Conservation (phyloP, 345 rosid genomes). For the Melaleuca alternifolia region DNA sequence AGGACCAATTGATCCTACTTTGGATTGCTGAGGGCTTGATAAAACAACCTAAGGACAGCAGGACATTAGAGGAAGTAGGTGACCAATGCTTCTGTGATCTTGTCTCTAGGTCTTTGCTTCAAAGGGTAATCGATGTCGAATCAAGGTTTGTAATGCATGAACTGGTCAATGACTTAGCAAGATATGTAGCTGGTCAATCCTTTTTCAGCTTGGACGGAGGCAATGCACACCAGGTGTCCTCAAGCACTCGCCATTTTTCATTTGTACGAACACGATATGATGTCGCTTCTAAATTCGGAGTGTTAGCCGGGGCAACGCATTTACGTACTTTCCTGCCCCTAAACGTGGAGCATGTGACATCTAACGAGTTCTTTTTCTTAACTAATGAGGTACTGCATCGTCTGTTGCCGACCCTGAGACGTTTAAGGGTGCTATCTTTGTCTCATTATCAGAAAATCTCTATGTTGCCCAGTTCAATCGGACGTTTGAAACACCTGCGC, state of each 20-base stretch:
- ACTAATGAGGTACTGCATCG: neutral
- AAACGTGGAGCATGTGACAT: neutral
- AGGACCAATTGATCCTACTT: conserved; percentile 1
- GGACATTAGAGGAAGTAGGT: conserved; percentile 6
- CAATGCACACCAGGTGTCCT: neutral
- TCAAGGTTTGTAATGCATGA: conserved; percentile 16
- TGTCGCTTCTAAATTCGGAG: neutral
- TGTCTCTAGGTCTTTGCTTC: conserved; percentile 15
- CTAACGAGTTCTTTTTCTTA: neutral
- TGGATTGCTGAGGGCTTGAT: conserved; percentile 13
- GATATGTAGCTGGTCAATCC: neutral
- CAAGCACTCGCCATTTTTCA: conserved; percentile 2
- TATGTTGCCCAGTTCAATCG: neutral
- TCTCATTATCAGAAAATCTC: neutral
- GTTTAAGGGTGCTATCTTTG: conserved; percentile 8
- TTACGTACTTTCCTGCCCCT: conserved; percentile 5
- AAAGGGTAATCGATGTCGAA: neutral
- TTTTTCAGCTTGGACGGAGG: neutral
- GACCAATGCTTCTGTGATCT: conserved; percentile 7
- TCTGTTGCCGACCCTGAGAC: neutral
- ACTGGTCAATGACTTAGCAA: conserved; percentile 14
- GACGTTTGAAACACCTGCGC: conserved; percentile 2
- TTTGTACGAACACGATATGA: neutral
- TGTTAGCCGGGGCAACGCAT: neutral
- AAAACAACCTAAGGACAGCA: neutral